phyloP scores from a whole-genome alignment of 495 filamentous ascomycete species.

The Penicillium nucicola region DNA sequence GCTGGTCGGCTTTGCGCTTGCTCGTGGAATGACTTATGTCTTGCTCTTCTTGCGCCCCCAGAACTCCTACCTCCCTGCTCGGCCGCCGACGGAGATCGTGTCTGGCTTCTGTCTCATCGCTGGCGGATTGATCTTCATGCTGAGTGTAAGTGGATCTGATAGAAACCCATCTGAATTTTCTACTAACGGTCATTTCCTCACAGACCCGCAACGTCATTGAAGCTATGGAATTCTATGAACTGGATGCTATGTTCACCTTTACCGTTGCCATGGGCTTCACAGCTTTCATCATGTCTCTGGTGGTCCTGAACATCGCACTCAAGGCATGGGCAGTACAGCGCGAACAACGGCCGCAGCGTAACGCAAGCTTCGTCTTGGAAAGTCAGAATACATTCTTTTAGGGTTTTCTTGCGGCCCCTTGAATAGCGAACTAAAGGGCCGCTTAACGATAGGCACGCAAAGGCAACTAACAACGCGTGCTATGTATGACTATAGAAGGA shows the following conservation, averaged over 20 bases:
- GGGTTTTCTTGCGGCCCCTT: no score
- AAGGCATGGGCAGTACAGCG: slow-evolving; percentile 85
- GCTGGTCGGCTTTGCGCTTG: slow-evolving; percentile 75
- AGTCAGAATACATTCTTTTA: no score
- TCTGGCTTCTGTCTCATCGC: slow-evolving; percentile 81
- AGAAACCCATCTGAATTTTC: background rate
- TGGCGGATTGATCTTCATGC: slow-evolving; percentile 91
- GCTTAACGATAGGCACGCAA: no score
- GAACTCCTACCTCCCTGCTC: slow-evolving; percentile 71
- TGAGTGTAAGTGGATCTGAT: slow-evolving; percentile 59
- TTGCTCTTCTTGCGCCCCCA: slow-evolving; percentile 77
- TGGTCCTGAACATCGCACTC: slow-evolving; percentile 71
- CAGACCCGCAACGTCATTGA: slow-evolving; percentile 69
- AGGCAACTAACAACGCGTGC: no score
- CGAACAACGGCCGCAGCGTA: no score
- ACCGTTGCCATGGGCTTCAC: slow-evolving; percentile 84
- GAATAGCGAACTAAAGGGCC: no score
- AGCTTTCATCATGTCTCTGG: slow-evolving; percentile 82
- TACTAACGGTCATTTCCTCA: background rate
- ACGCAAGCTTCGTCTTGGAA: no score
- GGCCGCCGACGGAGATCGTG: slow-evolving; percentile 86
- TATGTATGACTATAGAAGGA: no score
- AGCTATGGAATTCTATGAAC: slow-evolving; percentile 70
- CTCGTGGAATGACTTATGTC: slow-evolving; percentile 79
- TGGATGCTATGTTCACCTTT: slow-evolving; percentile 88